phyloP scores from a whole-genome alignment of 257 asterid genomes.

The Schizonepeta tenuifolia region DNA sequence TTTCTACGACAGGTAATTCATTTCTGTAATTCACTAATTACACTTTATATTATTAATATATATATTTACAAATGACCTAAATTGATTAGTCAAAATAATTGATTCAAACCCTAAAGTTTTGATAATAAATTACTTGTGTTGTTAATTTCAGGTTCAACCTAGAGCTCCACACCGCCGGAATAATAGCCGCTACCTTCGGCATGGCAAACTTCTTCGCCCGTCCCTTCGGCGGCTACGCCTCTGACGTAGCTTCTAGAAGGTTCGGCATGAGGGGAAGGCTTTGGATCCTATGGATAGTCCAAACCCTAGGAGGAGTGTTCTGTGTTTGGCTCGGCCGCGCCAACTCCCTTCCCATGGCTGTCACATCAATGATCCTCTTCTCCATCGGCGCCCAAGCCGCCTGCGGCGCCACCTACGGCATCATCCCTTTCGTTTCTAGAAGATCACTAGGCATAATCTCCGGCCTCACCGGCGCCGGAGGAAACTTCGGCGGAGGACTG shows the following conservation, averaged over 20 bases:
- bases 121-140: no score
- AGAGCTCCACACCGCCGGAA: constrained; percentile 52
- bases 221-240: constrained; percentile 42
- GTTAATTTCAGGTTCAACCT: constrained; percentile 33
- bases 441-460: constrained; percentile 42
- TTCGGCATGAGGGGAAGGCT: constrained; percentile 51
- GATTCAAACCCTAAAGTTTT: no score
- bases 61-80: no score
- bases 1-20: constrained; percentile 47
- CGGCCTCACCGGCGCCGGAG: constrained; percentile 57
- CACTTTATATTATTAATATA: no score
- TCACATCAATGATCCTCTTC: constrained; percentile 44
- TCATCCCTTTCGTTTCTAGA: constrained; percentile 47
- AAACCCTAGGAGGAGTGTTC: constrained; percentile 47
- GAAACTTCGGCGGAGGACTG: constrained; percentile 53
- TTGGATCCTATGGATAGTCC: constrained; percentile 36
- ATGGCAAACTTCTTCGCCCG: constrained; percentile 49
- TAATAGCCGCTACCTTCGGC: constrained; percentile 45
- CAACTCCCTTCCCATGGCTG: constrained; percentile 31
- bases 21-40: no score
- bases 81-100: no score
- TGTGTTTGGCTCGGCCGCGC: constrained; percentile 48
- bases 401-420: constrained; percentile 49
- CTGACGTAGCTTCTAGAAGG: constrained; percentile 34
- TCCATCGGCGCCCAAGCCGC: constrained; percentile 52